Evolutionary conservation across 1,284 basidiomycete species (phyloP), one percentile per base, ranked within the genome.

Genomic region (Cystobasidium pallidum): DNA sequence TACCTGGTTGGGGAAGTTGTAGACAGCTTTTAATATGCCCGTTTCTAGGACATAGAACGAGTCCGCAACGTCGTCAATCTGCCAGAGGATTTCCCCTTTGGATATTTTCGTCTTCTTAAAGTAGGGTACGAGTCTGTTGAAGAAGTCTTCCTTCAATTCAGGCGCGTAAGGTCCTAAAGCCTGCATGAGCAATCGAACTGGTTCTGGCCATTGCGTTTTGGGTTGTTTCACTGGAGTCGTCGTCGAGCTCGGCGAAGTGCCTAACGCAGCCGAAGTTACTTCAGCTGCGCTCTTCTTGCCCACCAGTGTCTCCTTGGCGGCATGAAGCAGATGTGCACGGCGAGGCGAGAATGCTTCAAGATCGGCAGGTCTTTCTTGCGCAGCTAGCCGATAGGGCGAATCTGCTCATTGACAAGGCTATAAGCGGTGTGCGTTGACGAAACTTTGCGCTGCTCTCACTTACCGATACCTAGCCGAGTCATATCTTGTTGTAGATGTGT

Each of bases 11-110:
- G 85, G 83, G 75, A 89, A 86, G 64, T 88, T 43, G 54, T 76
- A 77, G 36, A 51, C 73, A 4, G 63, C 61, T 30, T 59, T 34
- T 45, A 96, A 84, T 39, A 91, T 86, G 11, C 94, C 94, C 0
- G 87, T 85, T 77, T 95, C 88, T 76, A 96, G 88, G 75, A 96
- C 84, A 81, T 94, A 96, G 72, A 78, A 77, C 17, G 74, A 39
- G 19, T 72, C 59, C 7, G 64, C 74, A 55, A 26, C 54, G 62
- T 75, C 74, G 26, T 86, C 88, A 70, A 89, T 88, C 7, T 81
- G 83, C 91, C 92, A 98, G 0, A 98, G 84, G 0, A 89, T 83
- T 34, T 85, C 82, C 0, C 88, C 91, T 4, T 85, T 83, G 0
- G 85, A 81, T 0, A 90, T 79, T 2, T 84, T 80, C 24, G 88